A percentile compares a stretch with the other conserved stretches of the same genome.
Conservation (phyloP, 2,329 filamentous ascomycete genomes). For the Delphinella strobiligena region DNA sequence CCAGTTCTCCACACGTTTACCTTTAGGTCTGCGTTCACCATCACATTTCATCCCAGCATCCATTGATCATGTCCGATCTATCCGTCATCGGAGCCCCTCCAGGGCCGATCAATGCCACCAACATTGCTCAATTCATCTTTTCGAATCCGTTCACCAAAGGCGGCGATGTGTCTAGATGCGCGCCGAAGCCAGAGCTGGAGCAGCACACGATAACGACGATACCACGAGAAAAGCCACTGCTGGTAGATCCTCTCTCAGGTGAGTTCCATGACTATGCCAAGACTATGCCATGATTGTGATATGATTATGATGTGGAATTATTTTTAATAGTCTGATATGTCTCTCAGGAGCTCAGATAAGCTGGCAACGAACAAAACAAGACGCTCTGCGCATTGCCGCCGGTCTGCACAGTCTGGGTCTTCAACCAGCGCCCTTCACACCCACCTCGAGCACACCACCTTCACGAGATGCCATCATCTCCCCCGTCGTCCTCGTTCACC, state of each 20-base stretch:
- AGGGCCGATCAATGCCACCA: constrained; percentile 1
- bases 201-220: constrained; percentile 4
- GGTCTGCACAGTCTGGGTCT: constrained; percentile 5
- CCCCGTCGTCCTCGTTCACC: constrained; percentile 5
- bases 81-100: constrained; percentile 1
- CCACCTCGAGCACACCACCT: not conserved
- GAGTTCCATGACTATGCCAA: too few species aligned
- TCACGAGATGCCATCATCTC: constrained; percentile 4
- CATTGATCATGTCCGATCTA: constrained; percentile 5
- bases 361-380: constrained; percentile 2
- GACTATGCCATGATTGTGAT: too few species aligned
- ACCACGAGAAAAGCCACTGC: constrained; percentile 5
- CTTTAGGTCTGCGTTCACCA: not conserved
- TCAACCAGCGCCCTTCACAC: not conserved
- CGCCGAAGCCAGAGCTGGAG: not conserved
- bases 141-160: constrained; percentile 5
- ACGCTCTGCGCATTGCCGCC: constrained; percentile 5
- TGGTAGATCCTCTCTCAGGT: constrained; percentile 7
- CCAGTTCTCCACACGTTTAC: not conserved
- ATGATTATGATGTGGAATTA: too few species aligned
- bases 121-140: constrained; percentile 8
- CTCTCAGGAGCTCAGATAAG: constrained; percentile 6
- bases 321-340: too few species aligned
- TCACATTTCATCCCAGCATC: not conserved
- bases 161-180: constrained; percentile 5